Conservation (phyloP, 805 yeast genomes). For the Zygotorulaspora danielsina region DNA sequence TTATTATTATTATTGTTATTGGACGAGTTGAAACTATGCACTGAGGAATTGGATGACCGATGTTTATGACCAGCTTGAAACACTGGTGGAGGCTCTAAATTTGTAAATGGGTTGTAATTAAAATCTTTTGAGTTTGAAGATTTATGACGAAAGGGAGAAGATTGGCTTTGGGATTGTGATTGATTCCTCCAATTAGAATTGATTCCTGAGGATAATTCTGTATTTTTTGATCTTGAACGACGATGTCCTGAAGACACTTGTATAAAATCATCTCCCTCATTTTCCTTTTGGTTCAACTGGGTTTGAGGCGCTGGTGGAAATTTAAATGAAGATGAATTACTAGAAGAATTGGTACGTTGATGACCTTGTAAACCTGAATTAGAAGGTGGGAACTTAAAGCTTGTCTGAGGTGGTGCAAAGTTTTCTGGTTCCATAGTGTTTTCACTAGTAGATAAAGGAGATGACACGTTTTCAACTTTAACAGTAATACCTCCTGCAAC, state of each 20-base stretch:
- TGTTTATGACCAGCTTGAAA: conserved; percentile 79
- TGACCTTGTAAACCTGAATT: conserved; percentile 23
- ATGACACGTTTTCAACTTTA: conserved; percentile 18
- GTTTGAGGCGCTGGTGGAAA: conserved; percentile 50
- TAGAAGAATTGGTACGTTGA: conserved; percentile 22
- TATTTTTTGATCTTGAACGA: conserved; percentile 29
- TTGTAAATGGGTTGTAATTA: conserved; percentile 17
- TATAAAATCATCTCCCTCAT: conserved; percentile 30
- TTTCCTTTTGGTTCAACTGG: conserved; percentile 22
- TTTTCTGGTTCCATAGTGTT: conserved; percentile 7
- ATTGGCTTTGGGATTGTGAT: conserved; percentile 37
- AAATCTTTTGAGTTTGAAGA: conserved; percentile 28
- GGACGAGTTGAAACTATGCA: conserved; percentile 43
- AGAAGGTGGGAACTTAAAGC: conserved; percentile 35
- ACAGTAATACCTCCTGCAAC: conserved; percentile 25
- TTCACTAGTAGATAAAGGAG: conserved; percentile 8
- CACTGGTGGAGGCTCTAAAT: conserved; percentile 36
- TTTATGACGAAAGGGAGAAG: conserved; percentile 36
- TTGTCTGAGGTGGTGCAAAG: conserved; percentile 17
- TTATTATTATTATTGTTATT: conserved; percentile 29
- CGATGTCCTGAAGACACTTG: conserved; percentile 31
- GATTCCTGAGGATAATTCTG: conserved; percentile 38
- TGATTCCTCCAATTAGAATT: conserved; percentile 66
- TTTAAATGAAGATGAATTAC: conserved; percentile 52
- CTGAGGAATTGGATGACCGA: conserved; percentile 65